Evolutionary conservation across 148 eudicot genomes (phyloP).

Genomic region (Camellia lanceoleosa): DNA sequence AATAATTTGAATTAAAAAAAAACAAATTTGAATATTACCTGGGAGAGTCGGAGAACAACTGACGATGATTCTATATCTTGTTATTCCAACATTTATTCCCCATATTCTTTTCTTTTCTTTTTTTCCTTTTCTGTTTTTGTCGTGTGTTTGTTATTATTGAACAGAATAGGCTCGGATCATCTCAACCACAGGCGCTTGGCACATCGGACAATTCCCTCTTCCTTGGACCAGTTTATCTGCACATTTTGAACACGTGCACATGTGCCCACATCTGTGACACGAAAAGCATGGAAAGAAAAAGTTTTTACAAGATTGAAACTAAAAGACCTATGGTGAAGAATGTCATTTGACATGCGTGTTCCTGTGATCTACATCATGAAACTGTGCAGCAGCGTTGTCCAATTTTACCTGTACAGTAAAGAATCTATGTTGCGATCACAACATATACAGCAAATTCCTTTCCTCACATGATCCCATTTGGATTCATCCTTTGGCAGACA

Average conservation of each 20-base stretch:
- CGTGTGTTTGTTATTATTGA: conserved; percentile 26
- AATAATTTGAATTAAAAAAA: too few species aligned
- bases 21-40: conserved; percentile 12
- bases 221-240: conserved; percentile 57
- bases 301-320: neutral
- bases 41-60: conserved; percentile 10
- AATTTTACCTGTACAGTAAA: conserved; percentile 69
- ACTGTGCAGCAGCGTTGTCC: neutral
- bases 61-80: neutral
- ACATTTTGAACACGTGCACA: conserved; percentile 86
- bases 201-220: conserved; percentile 75
- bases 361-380: neutral
- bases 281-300: neutral
- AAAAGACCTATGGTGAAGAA: neutral
- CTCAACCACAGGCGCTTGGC: conserved; percentile 83
- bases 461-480: conserved; percentile 67
- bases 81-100: neutral
- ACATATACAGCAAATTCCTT: conserved; percentile 82
- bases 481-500: conserved; percentile 39
- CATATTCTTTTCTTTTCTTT: neutral
- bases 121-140: too few species aligned
- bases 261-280: conserved; percentile 80
- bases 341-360: neutral
- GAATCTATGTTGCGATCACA: conserved; percentile 60
- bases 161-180: conserved; percentile 69